Conservation (phyloP, 2,329 filamentous ascomycete species). For the Sarocladium brachiariae region DNA sequence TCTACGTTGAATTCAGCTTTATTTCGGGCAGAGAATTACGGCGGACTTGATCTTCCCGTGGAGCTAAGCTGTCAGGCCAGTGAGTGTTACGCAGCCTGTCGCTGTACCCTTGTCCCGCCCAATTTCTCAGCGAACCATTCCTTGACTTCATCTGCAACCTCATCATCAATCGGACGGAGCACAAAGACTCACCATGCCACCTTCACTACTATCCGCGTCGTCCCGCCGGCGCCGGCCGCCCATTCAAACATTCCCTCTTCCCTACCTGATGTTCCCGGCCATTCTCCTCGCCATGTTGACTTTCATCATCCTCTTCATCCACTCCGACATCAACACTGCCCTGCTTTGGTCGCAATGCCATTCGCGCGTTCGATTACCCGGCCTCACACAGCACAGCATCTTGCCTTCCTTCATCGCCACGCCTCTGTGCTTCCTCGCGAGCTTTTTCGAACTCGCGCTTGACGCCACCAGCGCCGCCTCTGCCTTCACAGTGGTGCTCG, state of each 20-base stretch:
- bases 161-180: background rate
- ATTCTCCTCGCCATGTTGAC: slow-evolving; percentile 39
- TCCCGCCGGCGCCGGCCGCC: slow-evolving; percentile 28
- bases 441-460: slow-evolving; percentile 40
- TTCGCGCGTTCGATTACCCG: slow-evolving; percentile 37
- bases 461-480: slow-evolving; percentile 33
- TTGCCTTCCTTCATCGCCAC: slow-evolving; percentile 33
- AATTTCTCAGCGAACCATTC: too few relatives aligned
- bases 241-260: slow-evolving; percentile 45
- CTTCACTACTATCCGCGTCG: background rate
- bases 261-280: slow-evolving; percentile 43
- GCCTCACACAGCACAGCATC: slow-evolving; percentile 29
- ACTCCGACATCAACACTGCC: slow-evolving; percentile 43
- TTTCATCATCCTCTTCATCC: slow-evolving; percentile 32
- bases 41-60: too few relatives aligned
- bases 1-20: too few relatives aligned
- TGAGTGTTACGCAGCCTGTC: too few relatives aligned
- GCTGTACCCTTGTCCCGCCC: too few relatives aligned
- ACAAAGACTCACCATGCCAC: background rate
- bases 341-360: slow-evolving; percentile 49
- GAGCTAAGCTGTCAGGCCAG: too few relatives aligned
- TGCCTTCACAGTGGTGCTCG: slow-evolving; percentile 34
- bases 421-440: slow-evolving; percentile 42
- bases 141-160: background rate
- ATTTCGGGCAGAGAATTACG: too few relatives aligned